These are phyloP conservation scores for Bipolaris sorokiniana DNA, from an alignment of 2,329 filamentous ascomycete species.

Conservation along the genomic window DNA sequence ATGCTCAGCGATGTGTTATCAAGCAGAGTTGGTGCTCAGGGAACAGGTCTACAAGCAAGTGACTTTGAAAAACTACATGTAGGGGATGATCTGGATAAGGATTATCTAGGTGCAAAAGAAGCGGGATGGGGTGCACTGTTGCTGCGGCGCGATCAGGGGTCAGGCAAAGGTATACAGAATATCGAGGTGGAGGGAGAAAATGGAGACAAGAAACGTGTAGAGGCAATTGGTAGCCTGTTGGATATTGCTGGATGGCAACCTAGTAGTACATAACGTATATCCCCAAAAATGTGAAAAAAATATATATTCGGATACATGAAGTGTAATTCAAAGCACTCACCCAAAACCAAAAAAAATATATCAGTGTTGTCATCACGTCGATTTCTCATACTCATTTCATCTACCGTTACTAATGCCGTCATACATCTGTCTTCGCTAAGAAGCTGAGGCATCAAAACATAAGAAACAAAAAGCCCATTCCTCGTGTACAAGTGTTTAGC, in stretches of 20 bases:
- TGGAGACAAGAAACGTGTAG: neutral
- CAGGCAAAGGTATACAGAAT: neutral
- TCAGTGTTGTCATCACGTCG: no score
- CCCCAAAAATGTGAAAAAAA: no score
- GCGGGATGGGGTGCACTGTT: slow-evolving; percentile 58
- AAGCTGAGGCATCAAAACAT: slow-evolving; percentile 2
- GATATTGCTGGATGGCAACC: slow-evolving; percentile 1
- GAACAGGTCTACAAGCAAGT: slow-evolving; percentile 6
- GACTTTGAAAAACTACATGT: slow-evolving; percentile 58
- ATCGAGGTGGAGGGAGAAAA: neutral
- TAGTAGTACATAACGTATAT: neutral
- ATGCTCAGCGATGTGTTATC: slow-evolving; percentile 47
- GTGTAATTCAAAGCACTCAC: no score
- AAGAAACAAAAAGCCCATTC: slow-evolving; percentile 8
- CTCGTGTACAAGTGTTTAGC: slow-evolving; percentile 15
- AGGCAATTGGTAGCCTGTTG: neutral
- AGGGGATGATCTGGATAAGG: slow-evolving; percentile 61
- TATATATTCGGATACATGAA: no score
- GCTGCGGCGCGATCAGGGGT: slow-evolving; percentile 39
- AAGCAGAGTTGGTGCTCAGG: slow-evolving; percentile 26
- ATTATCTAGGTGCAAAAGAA: slow-evolving; percentile 55
- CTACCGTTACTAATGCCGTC: neutral
- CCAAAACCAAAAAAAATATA: no score
- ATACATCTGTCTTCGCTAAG: neutral
- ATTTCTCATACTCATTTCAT: neutral